phyloP scores from a whole-genome alignment of 192 early-diverging fungal species.

The Rhizophagus clarus region DNA sequence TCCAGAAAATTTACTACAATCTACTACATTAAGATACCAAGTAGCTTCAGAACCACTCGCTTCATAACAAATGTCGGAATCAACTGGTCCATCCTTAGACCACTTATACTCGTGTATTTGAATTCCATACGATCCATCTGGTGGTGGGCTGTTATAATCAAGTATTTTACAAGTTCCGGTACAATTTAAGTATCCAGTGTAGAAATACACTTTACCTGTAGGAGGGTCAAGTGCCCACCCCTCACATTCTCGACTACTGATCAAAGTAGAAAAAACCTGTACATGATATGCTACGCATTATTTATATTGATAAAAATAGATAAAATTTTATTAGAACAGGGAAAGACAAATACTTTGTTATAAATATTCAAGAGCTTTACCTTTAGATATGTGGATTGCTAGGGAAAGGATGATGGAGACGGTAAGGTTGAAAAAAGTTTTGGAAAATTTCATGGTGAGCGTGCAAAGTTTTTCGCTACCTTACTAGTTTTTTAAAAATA shows the following conservation, averaged over 20 bases:
- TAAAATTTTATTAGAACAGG: slow-evolving; percentile 1
- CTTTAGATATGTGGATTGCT: neutral
- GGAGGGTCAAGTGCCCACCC: neutral
- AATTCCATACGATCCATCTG: neutral
- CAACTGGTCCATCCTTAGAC: neutral
- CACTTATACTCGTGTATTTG: neutral
- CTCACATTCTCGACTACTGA: neutral
- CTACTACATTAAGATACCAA: neutral
- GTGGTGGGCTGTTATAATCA: neutral
- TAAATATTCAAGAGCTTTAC: slow-evolving; percentile 5
- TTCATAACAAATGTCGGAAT: neutral
- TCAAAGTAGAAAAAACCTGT: slow-evolving; percentile 4
- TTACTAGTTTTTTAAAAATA: neutral
- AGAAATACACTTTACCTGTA: neutral
- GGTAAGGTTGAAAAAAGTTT: neutral
- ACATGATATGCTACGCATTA: neutral
- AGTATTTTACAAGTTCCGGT: neutral
- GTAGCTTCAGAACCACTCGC: neutral
- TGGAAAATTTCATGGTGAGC: slow-evolving; percentile 4
- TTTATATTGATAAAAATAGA: slow-evolving; percentile 3
- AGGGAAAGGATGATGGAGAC: neutral
- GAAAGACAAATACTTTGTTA: neutral
- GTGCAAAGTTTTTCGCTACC: neutral
- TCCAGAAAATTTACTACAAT: slow-evolving; percentile 10
- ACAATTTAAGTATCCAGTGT: neutral